These are phyloP conservation scores for Elongisporangium anandrum DNA, from an alignment of 352 stramenopile genomes.

Conservation along the genomic window DNA sequence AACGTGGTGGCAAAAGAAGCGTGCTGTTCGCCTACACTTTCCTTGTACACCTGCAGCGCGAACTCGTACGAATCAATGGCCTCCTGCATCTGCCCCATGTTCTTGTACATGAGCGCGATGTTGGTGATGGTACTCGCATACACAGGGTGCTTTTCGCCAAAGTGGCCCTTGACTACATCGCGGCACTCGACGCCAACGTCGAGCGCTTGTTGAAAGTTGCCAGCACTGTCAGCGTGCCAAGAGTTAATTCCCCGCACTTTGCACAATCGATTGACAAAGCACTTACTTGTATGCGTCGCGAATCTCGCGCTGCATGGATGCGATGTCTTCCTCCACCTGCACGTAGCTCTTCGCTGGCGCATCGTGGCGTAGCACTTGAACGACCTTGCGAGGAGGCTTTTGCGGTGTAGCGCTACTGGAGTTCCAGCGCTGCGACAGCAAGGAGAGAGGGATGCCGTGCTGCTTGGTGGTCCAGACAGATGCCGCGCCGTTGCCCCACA, in stretches of 20 bases:
- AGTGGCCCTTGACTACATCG: constrained; percentile 67
- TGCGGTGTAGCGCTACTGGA: background rate
- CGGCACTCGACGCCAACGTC: constrained; percentile 65
- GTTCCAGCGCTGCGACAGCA: background rate
- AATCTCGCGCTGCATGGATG: constrained; percentile 76
- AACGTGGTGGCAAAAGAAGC: constrained; percentile 82
- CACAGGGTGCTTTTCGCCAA: constrained; percentile 73
- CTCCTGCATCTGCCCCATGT: constrained; percentile 66
- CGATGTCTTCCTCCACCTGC: constrained; percentile 76
- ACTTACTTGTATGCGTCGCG: constrained; percentile 77
- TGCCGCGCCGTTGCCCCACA: background rate
- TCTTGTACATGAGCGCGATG: constrained; percentile 88
- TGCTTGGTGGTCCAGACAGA: background rate
- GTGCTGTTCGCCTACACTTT: constrained; percentile 72
- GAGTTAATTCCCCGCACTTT: background rate
- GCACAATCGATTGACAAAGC: constrained; percentile 2
- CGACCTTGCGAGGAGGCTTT: constrained; percentile 1
- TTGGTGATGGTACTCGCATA: constrained; percentile 85
- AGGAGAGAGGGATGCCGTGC: background rate
- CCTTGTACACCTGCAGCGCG: constrained; percentile 78
- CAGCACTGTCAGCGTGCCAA: constrained; percentile 25
- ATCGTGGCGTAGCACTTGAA: constrained; percentile 64
- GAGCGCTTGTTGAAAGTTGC: constrained; percentile 60
- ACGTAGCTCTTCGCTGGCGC: constrained; percentile 48
- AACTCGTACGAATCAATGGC: constrained; percentile 80